These are phyloP conservation scores for Euphorbia peplus DNA, from an alignment of 345 rosid genomes.

Conservation along the genomic window DNA sequence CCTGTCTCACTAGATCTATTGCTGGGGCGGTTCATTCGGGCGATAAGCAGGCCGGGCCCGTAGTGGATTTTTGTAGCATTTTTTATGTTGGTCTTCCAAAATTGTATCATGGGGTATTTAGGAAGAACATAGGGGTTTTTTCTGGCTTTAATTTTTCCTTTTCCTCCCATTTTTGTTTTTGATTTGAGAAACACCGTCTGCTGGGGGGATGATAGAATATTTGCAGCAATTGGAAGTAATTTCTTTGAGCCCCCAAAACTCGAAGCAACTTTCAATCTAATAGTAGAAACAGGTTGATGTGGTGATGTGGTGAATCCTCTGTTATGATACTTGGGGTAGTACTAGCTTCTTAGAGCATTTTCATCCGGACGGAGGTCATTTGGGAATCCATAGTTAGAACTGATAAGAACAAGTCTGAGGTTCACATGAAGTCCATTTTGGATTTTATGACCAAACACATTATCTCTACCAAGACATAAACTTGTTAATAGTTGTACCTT, in stretches of 20 bases:
- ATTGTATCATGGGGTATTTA: not conserved
- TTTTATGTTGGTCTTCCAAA: too few species aligned
- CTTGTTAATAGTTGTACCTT: not conserved
- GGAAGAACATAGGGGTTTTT: not conserved
- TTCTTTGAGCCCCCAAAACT: too few species aligned
- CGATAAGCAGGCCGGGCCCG: too few species aligned
- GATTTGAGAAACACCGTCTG: not conserved
- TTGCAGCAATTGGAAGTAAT: not conserved
- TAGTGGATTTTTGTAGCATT: not conserved
- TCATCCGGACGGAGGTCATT: not conserved
- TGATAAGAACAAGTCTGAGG: not conserved
- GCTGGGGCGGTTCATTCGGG: too few species aligned
- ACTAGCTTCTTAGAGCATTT: not conserved
- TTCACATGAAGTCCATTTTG: not conserved
- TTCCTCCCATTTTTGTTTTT: not conserved
- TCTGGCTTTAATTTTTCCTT: not conserved
- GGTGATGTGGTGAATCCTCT: not conserved
- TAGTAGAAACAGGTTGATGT: not conserved
- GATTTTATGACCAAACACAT: not conserved
- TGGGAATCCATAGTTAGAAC: slow-evolving; percentile 6
- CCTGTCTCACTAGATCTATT: too few species aligned
- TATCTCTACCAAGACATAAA: not conserved
- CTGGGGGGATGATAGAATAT: not conserved
- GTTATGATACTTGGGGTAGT: not conserved
- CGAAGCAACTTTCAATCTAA: too few species aligned